A percentile compares a stretch with the other conserved stretches of the same genome.
These are phyloP conservation scores for Botrytis fabae DNA, from an alignment of 2,329 filamentous ascomycete species.

Conservation along the genomic window DNA sequence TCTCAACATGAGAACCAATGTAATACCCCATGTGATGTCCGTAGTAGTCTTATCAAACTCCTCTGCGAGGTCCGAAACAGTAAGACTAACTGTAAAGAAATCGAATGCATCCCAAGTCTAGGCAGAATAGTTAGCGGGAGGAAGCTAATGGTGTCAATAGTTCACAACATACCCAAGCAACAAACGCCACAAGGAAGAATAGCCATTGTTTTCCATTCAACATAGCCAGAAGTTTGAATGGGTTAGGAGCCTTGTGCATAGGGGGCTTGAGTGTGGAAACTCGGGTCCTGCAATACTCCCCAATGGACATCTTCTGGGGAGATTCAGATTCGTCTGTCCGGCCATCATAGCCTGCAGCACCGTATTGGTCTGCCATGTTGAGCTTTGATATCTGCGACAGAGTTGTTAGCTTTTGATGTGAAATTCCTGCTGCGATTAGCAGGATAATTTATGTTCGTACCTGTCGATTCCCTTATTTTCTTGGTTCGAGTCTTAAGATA, in stretches of 20 bases:
- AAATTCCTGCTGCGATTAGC: too few species aligned
- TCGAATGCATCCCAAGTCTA: slow-evolving; percentile 76
- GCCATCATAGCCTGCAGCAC: slow-evolving; percentile 1
- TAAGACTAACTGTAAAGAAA: slow-evolving; percentile 78
- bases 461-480: neutral
- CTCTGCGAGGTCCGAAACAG: slow-evolving; percentile 67
- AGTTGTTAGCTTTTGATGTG: neutral
- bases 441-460: neutral
- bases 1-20: slow-evolving; percentile 70
- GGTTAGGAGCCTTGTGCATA: slow-evolving; percentile 66
- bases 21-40: slow-evolving; percentile 71
- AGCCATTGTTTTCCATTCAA: slow-evolving; percentile 68
- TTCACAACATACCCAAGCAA: slow-evolving; percentile 56
- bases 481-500: neutral
- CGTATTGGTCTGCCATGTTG: slow-evolving; percentile 14
- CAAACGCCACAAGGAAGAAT: slow-evolving; percentile 73
- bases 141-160: neutral
- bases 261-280: slow-evolving; percentile 58
- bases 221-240: slow-evolving; percentile 65
- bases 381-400: neutral
- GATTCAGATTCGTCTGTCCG: slow-evolving; percentile 29
- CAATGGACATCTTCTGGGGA: slow-evolving; percentile 31
- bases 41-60: slow-evolving; percentile 63
- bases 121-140: neutral
- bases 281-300: slow-evolving; percentile 52